Percentiles rank a stretch among this genome's conserved stretches.
Conservation (phyloP, 768 basidiomycete genomes). For the Tremella fuciformis region DNA sequence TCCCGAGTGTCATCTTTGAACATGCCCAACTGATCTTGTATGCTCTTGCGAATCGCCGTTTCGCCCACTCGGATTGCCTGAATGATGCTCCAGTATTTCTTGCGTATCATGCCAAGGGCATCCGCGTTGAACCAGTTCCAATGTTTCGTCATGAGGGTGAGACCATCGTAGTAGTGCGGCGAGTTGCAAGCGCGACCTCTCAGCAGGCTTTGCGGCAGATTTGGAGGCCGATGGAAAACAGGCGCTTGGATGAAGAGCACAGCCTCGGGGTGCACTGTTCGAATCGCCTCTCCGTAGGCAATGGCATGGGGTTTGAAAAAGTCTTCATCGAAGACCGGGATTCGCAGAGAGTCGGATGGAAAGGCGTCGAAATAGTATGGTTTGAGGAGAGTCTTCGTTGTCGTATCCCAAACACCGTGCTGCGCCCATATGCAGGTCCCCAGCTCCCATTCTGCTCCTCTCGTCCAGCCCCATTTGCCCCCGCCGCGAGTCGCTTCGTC, state of each 20-base stretch:
- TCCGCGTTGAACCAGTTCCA: conserved; percentile 66
- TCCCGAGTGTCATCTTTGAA: conserved; percentile 70
- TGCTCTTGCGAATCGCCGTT: conserved; percentile 69
- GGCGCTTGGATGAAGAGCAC: conserved; percentile 50
- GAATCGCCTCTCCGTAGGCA: conserved; percentile 33
- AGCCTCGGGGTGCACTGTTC: conserved; percentile 44
- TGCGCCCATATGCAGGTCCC: conserved; percentile 52
- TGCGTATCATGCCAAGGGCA: conserved; percentile 83
- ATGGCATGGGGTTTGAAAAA: conserved; percentile 44
- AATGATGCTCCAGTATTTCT: conserved; percentile 55
- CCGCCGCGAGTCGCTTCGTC: conserved; percentile 51
- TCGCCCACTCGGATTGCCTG: conserved; percentile 81
- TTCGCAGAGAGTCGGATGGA: conserved; percentile 17
- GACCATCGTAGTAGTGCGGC: conserved; percentile 50
- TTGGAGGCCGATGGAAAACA: conserved; percentile 45
- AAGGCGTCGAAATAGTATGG: conserved; percentile 41
- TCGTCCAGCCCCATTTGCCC: conserved; percentile 71
- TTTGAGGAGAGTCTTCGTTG: conserved; percentile 24
- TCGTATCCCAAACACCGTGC: conserved; percentile 50
- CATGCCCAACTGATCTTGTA: conserved; percentile 78
- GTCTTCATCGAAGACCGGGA: conserved; percentile 38
- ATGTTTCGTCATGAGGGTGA: conserved; percentile 52
- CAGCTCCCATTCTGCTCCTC: conserved; percentile 45
- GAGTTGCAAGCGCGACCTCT: conserved; percentile 37
- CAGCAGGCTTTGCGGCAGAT: conserved; percentile 37